phyloP scores from a whole-genome alignment of 148 eudicot species.

The Chenopodium suecicum region DNA sequence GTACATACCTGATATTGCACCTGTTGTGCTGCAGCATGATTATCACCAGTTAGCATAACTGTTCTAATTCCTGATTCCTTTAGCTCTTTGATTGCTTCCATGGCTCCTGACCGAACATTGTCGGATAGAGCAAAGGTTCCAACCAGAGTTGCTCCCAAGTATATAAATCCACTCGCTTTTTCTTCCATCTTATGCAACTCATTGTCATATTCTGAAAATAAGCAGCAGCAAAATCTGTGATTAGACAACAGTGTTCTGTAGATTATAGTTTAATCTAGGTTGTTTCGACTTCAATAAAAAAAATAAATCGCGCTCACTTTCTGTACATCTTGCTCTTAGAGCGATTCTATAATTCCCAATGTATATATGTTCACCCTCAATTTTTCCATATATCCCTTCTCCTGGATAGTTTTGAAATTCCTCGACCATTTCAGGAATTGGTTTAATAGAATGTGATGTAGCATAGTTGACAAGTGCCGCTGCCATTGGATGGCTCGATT shows the following conservation, averaged over 20 bases:
- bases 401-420: constrained; percentile 47
- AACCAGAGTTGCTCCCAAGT: constrained; percentile 27
- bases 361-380: constrained; percentile 43
- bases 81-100: constrained; percentile 41
- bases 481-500: constrained; percentile 62
- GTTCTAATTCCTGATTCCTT: constrained; percentile 35
- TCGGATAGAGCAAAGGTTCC: constrained; percentile 40
- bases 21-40: constrained; percentile 33
- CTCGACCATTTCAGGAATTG: constrained; percentile 43
- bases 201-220: constrained; percentile 19
- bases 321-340: constrained; percentile 37
- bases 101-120: constrained; percentile 38
- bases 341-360: constrained; percentile 42
- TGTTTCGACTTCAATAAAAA: neutral
- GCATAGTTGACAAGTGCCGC: constrained; percentile 41
- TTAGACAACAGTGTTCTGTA: neutral
- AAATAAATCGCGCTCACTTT: constrained; percentile 18
- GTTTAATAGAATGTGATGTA: constrained; percentile 24
- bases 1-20: constrained; percentile 38
- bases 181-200: constrained; percentile 17
- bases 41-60: constrained; percentile 46
- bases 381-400: constrained; percentile 48
- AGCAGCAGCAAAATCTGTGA: neutral
- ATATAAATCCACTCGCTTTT: constrained; percentile 36
- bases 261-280: neutral